Evolutionary conservation across 2,329 filamentous ascomycete genomes (phyloP).

Genomic region (Aspergillus jensenii): DNA sequence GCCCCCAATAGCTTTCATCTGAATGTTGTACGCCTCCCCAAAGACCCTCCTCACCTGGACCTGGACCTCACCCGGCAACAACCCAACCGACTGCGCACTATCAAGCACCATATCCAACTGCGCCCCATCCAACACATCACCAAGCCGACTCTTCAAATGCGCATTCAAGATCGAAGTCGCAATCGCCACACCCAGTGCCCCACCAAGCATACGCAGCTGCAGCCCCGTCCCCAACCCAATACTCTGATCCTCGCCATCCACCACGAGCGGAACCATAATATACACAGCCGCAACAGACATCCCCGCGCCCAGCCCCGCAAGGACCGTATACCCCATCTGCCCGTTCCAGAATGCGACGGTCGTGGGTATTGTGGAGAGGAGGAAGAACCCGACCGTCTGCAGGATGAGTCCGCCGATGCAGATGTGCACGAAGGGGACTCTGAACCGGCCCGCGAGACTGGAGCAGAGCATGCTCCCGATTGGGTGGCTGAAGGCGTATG

Average conservation of each 20-base stretch:
- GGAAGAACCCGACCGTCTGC: constrained; percentile 18
- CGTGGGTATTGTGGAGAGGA: constrained; percentile 12
- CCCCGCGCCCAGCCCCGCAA: constrained; percentile 17
- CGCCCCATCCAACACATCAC: not conserved
- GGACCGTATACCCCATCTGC: constrained; percentile 19
- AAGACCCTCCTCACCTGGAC: constrained; percentile 7
- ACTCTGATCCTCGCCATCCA: constrained; percentile 23
- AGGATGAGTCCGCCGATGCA: constrained; percentile 13
- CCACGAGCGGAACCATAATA: constrained; percentile 17
- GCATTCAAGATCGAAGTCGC: constrained; percentile 25
- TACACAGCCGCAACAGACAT: constrained; percentile 16
- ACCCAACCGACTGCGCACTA: constrained; percentile 1
- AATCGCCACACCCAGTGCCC: constrained; percentile 39
- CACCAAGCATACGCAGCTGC: constrained; percentile 41
- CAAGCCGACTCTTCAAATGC: not conserved
- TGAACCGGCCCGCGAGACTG: constrained; percentile 10
- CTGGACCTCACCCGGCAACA: not conserved
- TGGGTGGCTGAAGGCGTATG: constrained; percentile 17
- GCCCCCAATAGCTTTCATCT: constrained; percentile 19
- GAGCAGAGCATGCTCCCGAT: constrained; percentile 17
- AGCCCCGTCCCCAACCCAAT: constrained; percentile 39
- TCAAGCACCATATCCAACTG: not conserved
- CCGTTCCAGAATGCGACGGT: constrained; percentile 20
- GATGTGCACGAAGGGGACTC: constrained; percentile 17
- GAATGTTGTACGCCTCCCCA: constrained; percentile 18